phyloP scores from a whole-genome alignment of 2,329 filamentous ascomycete genomes.

The Fusarium marasasianum region DNA sequence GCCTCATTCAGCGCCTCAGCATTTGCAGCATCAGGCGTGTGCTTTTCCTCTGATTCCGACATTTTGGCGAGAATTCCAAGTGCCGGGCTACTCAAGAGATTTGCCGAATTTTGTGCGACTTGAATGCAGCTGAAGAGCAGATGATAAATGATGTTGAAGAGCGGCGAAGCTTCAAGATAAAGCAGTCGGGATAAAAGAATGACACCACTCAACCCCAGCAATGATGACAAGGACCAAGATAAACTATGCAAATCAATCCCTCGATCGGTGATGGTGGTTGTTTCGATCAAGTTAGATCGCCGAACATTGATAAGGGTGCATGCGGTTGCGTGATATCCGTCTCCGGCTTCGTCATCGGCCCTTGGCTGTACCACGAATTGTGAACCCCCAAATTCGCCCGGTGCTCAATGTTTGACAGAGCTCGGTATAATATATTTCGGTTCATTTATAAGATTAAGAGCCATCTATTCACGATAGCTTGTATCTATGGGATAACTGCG shows the following conservation, averaged over 20 bases:
- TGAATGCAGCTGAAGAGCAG: too few species aligned
- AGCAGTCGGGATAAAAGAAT: neutral
- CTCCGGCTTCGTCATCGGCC: neutral
- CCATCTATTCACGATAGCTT: accelerated
- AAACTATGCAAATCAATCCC: neutral
- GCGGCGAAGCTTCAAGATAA: neutral
- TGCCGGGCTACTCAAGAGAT: neutral
- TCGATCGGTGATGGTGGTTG: neutral
- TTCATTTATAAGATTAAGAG: too few species aligned
- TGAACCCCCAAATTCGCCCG: neutral
- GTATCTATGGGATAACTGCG: too few species aligned
- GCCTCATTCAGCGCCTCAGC: neutral
- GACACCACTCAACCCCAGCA: conserved; percentile 1
- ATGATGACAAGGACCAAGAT: neutral
- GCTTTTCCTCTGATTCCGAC: conserved; percentile 5
- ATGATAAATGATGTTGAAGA: neutral
- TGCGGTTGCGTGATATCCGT: neutral
- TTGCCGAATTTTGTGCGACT: neutral
- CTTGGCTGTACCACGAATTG: neutral
- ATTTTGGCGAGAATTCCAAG: neutral
- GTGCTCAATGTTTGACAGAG: neutral
- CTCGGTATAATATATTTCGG: neutral
- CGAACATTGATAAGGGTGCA: neutral
- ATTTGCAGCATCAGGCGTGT: neutral
- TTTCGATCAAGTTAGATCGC: neutral